phyloP scores from a whole-genome alignment of 1,284 basidiomycete genomes.

The Ceratobasidium sp. region DNA sequence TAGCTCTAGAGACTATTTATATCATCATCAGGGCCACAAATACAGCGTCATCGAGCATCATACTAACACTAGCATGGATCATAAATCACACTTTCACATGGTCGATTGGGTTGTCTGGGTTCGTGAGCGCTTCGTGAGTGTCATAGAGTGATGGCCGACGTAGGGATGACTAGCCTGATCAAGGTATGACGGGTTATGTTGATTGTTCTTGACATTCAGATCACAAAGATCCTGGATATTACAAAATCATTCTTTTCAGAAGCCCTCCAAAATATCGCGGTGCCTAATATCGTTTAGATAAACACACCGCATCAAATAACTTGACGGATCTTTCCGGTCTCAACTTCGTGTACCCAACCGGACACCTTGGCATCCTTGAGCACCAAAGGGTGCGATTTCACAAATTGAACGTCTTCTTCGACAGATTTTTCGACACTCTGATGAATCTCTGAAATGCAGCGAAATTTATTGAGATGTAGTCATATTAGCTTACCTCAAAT shows the following conservation, averaged over 20 bases:
- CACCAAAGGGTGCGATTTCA: conserved; percentile 69
- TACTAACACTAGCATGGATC: not conserved
- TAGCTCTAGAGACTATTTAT: too few species aligned
- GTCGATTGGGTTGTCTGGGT: too few species aligned
- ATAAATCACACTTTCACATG: not conserved
- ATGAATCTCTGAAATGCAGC: conserved; percentile 49
- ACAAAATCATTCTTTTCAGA: too few species aligned
- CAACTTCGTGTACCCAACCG: conserved; percentile 76
- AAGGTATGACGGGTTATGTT: not conserved
- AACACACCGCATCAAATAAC: conserved; percentile 3
- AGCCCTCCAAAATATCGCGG: too few species aligned
- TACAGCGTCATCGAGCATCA: too few species aligned
- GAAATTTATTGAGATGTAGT: too few species aligned
- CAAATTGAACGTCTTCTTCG: conserved; percentile 68
- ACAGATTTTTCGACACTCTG: conserved; percentile 66
- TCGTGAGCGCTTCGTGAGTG: too few species aligned
- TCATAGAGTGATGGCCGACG: not conserved
- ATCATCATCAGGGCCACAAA: too few species aligned
- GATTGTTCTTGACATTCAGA: not conserved
- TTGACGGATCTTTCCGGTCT: conserved; percentile 67
- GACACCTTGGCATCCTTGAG: conserved; percentile 68
- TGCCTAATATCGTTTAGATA: not conserved
- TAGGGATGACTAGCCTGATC: not conserved
- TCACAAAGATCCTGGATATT: too few species aligned
- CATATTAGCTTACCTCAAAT: conserved; percentile 55